phyloP scores from a whole-genome alignment of 2,329 filamentous ascomycete species.

The Colletotrichum gigasporum region DNA sequence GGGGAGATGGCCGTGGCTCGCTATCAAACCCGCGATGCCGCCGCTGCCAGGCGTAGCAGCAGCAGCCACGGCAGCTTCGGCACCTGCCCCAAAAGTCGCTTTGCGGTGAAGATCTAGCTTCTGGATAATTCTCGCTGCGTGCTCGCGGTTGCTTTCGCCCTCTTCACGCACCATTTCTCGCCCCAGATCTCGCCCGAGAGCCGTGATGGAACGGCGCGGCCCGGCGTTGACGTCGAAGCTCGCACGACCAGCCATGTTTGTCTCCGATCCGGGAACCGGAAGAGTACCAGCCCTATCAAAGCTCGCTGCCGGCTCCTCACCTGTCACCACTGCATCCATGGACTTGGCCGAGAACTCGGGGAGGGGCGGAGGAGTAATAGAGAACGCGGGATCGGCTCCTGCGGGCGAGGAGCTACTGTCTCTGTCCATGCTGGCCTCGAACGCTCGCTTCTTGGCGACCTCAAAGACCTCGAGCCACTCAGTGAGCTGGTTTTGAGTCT shows the following conservation, averaged over 20 bases:
- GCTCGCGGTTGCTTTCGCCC: conserved; percentile 79
- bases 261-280: conserved; percentile 70
- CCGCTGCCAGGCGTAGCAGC: conserved; percentile 54
- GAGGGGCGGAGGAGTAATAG: conserved; percentile 86
- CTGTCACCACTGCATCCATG: conserved; percentile 70
- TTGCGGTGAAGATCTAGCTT: conserved; percentile 92
- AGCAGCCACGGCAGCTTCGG: conserved; percentile 48
- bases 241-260: conserved; percentile 62
- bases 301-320: conserved; percentile 52
- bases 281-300: conserved; percentile 73
- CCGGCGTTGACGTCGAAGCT: conserved; percentile 75
- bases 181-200: conserved; percentile 55
- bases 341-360: conserved; percentile 90
- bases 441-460: conserved; percentile 88
- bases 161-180: conserved; percentile 67
- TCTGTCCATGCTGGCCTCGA: conserved; percentile 75
- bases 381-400: conserved; percentile 80
- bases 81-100: conserved; percentile 64
- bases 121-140: conserved; percentile 89
- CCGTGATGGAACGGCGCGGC: conserved; percentile 66
- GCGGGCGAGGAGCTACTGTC: conserved; percentile 57
- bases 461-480: conserved; percentile 97
- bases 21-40: conserved; percentile 86
- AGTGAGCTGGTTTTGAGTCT: conserved; percentile 90
- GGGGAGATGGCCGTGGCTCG: conserved; percentile 82